These are phyloP conservation scores for Phylloporus arenicola DNA, from an alignment of 768 basidiomycete species.

Conservation along the genomic window DNA sequence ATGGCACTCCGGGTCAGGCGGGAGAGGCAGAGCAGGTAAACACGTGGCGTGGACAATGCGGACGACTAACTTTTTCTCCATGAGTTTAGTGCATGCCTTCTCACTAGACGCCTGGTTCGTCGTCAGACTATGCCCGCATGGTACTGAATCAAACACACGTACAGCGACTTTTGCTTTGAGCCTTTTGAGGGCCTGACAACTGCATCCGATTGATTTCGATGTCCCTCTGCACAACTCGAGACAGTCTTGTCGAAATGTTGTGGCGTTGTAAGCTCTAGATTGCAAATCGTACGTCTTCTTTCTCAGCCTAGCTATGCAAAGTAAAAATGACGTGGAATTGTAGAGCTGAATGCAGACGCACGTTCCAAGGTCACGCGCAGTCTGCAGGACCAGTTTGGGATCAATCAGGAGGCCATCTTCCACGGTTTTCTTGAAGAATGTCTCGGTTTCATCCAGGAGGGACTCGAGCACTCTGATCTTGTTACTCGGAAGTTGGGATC, in stretches of 20 bases:
- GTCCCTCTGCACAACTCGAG: neutral
- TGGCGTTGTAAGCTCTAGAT: neutral
- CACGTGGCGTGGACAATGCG: neutral
- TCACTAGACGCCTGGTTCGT: neutral
- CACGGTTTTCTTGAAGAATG: neutral
- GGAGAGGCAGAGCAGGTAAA: neutral
- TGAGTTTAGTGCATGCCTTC: neutral
- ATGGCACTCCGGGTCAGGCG: too few relatives aligned
- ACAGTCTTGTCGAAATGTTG: neutral
- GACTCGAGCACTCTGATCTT: constrained; percentile 6
- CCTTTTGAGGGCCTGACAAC: neutral
- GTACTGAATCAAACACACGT: neutral
- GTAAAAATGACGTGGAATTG: neutral
- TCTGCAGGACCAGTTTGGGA: neutral
- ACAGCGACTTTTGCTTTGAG: constrained; percentile 4
- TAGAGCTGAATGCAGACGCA: neutral
- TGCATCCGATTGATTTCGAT: neutral
- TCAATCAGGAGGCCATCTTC: constrained; percentile 9
- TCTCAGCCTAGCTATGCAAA: neutral
- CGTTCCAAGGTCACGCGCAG: neutral
- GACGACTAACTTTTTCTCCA: neutral
- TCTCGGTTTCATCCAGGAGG: constrained; percentile 1
- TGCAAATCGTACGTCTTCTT: neutral
- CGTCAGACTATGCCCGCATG: neutral
- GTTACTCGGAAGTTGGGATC: constrained; percentile 1